Conservation (phyloP, 176 grass and related monocot species). For the Juncus effusus region DNA sequence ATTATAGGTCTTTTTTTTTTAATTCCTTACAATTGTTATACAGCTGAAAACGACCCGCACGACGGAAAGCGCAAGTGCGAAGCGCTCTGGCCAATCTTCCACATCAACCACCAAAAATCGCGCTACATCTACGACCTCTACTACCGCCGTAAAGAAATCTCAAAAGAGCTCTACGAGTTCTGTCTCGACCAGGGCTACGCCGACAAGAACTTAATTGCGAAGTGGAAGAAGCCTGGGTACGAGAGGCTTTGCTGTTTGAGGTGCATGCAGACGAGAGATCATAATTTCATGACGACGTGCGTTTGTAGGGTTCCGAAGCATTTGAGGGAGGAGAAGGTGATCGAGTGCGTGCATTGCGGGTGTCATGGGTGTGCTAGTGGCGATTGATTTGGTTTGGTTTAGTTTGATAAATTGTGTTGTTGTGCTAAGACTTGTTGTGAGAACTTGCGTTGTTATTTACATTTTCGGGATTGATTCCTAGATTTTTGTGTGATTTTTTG, state of each 20-base stretch:
- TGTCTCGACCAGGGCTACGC: slow-evolving; percentile 83
- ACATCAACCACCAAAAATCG: slow-evolving; percentile 74
- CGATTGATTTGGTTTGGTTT: slow-evolving; percentile 31
- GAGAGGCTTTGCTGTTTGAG: slow-evolving; percentile 75
- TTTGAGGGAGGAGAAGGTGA: slow-evolving; percentile 75
- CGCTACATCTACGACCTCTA: slow-evolving; percentile 89
- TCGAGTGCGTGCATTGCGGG: slow-evolving; percentile 81
- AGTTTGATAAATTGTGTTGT: neutral
- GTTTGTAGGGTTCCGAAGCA: slow-evolving; percentile 79
- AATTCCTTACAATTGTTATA: neutral
- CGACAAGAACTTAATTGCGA: slow-evolving; percentile 84
- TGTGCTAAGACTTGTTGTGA: neutral
- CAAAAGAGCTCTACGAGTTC: slow-evolving; percentile 76
- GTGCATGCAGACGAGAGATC: slow-evolving; percentile 77
- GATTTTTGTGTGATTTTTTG: too few relatives aligned
- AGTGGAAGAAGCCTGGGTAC: slow-evolving; percentile 91
- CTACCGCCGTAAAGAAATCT: slow-evolving; percentile 85
- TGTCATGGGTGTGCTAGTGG: slow-evolving; percentile 76
- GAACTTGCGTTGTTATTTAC: neutral
- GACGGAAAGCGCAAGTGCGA: slow-evolving; percentile 90
- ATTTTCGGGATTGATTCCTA: too few relatives aligned
- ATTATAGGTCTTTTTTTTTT: neutral
- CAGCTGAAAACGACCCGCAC: slow-evolving; percentile 95
- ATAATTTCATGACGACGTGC: slow-evolving; percentile 72
- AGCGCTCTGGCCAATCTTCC: slow-evolving; percentile 84